Conservation (phyloP, 2,329 filamentous ascomycete genomes). For the Fusarium gaditjirri region DNA sequence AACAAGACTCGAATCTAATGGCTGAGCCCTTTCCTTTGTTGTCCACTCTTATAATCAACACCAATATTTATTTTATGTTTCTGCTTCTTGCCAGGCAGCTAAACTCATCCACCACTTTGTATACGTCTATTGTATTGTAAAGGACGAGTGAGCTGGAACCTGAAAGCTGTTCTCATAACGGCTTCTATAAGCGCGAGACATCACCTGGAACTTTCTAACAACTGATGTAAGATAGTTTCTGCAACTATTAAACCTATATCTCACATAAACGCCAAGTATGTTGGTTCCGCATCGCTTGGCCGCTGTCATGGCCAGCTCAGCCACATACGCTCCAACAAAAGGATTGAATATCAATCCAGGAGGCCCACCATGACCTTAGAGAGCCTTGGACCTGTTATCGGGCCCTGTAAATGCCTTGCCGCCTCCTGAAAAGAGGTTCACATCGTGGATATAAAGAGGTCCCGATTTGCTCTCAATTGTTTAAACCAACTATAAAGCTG, state of each 20-base stretch:
- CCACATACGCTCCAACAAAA: not conserved
- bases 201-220: too few species aligned
- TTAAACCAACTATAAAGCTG: not conserved
- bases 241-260: too few species aligned
- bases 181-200: too few species aligned
- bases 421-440: not conserved
- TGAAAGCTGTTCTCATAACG: not conserved
- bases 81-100: too few species aligned
- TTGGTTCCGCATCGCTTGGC: not conserved
- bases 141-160: not conserved
- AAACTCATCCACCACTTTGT: not conserved
- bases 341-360: not conserved
- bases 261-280: not conserved
- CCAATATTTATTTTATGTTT: too few species aligned
- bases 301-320: not conserved
- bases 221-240: not conserved
- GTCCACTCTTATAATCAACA: not conserved
- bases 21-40: not conserved
- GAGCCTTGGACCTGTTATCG: too few species aligned
- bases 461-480: not conserved
- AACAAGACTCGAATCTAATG: not conserved
- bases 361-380: not conserved
- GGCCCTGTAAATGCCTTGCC: not conserved
- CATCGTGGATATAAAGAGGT: not conserved
- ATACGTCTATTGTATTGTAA: not conserved